A percentile compares a stretch with the other conserved stretches of the same genome.
Evolutionary conservation across 352 stramenopile genomes (phyloP).

Genomic region (Pythium guiyangense): DNA sequence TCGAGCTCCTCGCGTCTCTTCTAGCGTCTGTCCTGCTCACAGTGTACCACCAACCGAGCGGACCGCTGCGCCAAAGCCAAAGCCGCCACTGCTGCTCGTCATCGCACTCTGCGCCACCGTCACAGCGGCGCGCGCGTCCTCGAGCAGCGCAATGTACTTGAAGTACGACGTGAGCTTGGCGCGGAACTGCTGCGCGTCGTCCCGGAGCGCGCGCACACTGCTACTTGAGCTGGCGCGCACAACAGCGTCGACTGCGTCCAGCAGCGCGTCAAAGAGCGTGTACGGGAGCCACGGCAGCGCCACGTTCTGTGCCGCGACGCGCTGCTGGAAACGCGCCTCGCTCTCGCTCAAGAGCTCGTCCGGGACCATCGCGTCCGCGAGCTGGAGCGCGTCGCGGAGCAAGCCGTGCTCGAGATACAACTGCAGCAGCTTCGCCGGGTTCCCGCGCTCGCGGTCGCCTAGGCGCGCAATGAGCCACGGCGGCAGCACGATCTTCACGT

Average conservation of each 20-base stretch:
- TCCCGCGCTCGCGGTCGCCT: constrained; percentile 29
- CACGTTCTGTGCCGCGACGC: constrained; percentile 17
- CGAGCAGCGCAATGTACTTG: constrained; percentile 35
- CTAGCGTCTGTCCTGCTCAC: not conserved
- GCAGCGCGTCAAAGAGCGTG: constrained; percentile 55
- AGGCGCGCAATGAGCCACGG: constrained; percentile 48
- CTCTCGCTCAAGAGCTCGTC: constrained; percentile 32
- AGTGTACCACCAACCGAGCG: constrained; percentile 1
- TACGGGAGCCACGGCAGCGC: constrained; percentile 66
- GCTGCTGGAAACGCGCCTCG: constrained; percentile 31
- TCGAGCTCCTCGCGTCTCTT: too few relatives aligned
- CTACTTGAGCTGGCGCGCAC: constrained; percentile 17
- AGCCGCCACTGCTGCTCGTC: not conserved
- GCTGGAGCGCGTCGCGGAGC: constrained; percentile 51
- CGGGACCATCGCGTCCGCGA: constrained; percentile 43
- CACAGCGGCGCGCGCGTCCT: constrained; percentile 49
- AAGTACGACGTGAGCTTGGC: constrained; percentile 49
- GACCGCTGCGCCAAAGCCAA: constrained; percentile 11
- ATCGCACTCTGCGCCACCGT: constrained; percentile 22
- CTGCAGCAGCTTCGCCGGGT: constrained; percentile 48
- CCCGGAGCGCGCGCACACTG: constrained; percentile 18
- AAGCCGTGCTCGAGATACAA: constrained; percentile 59
- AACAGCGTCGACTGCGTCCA: constrained; percentile 41
- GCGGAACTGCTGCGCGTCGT: constrained; percentile 30
- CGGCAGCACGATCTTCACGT: constrained; percentile 62